These are phyloP conservation scores for Senna siamea DNA, from an alignment of 306 rosid genomes.

Conservation along the genomic window DNA sequence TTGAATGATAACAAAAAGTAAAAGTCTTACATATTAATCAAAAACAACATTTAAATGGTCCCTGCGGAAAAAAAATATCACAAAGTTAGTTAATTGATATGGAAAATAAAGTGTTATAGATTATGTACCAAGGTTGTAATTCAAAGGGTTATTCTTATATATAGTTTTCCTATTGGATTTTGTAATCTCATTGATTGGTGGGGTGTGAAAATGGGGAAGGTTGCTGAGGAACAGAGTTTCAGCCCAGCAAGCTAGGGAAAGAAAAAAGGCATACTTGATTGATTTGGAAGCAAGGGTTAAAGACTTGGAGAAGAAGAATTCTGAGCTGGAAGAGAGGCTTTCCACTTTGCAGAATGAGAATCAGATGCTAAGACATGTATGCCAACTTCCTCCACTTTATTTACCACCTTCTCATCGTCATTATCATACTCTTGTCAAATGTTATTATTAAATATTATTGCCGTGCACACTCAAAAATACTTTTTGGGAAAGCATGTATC, in stretches of 20 bases:
- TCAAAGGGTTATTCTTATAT: too few species aligned
- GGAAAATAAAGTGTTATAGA: too few species aligned
- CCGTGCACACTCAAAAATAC: not conserved
- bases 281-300: slow-evolving; percentile 81
- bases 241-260: slow-evolving; percentile 98
- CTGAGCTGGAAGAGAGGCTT: slow-evolving; percentile 82
- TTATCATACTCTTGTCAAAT: not conserved
- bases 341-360: slow-evolving; percentile 95
- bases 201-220: slow-evolving; percentile 48
- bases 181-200: slow-evolving; percentile 31
- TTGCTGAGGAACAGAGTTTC: slow-evolving; percentile 94
- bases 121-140: not conserved
- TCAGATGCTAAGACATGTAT: slow-evolving; percentile 98
- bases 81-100: too few species aligned
- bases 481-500: not conserved
- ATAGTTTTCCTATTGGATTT: too few species aligned
- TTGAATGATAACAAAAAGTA: too few species aligned
- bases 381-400: slow-evolving; percentile 27
- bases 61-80: too few species aligned
- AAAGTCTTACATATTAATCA: too few species aligned
- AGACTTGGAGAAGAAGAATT: slow-evolving; percentile 80
- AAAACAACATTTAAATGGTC: too few species aligned
- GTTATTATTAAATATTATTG: not conserved
- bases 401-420: slow-evolving; percentile 9
- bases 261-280: slow-evolving; percentile 84